These are phyloP conservation scores for Suhomyces pyralidae DNA, from an alignment of 805 yeast genomes.

Conservation along the genomic window DNA sequence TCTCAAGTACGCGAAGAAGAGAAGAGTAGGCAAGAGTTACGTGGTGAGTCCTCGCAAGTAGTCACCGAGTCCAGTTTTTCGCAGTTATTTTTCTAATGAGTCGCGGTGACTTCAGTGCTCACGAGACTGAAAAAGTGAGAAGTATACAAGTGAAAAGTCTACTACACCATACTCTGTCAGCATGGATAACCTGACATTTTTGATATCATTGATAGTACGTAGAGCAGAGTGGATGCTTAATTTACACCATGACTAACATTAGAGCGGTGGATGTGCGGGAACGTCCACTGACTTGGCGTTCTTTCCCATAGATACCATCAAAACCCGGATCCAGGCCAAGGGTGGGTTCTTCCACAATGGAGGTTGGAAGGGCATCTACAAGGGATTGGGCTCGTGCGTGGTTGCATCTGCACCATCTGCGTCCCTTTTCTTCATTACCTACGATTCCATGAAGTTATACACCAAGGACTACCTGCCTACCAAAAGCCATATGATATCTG, in stretches of 20 bases:
- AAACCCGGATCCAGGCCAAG: slow-evolving; percentile 90
- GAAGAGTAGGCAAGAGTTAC: slow-evolving; percentile 29
- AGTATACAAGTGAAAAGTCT: slow-evolving; percentile 1
- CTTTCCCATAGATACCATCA: slow-evolving; percentile 94
- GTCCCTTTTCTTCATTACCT: slow-evolving; percentile 57
- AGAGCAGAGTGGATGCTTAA: background rate
- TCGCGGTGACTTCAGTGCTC: background rate
- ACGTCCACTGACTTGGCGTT: slow-evolving; percentile 92
- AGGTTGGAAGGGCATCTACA: slow-evolving; percentile 86
- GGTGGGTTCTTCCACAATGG: slow-evolving; percentile 94
- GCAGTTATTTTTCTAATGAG: background rate
- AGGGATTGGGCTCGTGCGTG: slow-evolving; percentile 90
- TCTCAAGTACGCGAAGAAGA: slow-evolving; percentile 37
- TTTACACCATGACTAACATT: slow-evolving; percentile 5
- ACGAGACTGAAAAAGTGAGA: slow-evolving; percentile 1
- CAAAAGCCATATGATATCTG: slow-evolving; percentile 76
- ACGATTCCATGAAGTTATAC: slow-evolving; percentile 65
- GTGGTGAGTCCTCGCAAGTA: slow-evolving; percentile 19
- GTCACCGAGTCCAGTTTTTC: background rate
- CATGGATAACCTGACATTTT: slow-evolving; percentile 29
- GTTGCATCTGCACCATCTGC: slow-evolving; percentile 88
- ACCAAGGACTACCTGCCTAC: slow-evolving; percentile 34
- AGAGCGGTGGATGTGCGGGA: slow-evolving; percentile 94
- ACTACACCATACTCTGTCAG: background rate
- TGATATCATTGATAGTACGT: slow-evolving; percentile 35